Base-by-base conservation (phyloP, 1,139 yeast species). In the Williopsis jadinii region DNA sequence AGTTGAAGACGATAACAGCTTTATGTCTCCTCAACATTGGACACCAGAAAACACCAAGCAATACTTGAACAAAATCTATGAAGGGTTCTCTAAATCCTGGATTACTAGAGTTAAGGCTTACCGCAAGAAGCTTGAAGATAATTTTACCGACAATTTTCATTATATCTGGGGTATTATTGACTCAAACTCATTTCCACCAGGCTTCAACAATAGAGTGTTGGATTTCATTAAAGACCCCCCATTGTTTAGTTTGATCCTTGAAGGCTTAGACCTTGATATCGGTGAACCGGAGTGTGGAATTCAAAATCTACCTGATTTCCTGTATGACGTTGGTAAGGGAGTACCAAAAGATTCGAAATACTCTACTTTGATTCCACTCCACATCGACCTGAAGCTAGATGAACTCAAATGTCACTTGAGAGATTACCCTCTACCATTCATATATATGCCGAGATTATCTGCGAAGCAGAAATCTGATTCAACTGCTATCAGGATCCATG, bases 311-410 rank as follows among this genome's bases (percentile, higher is more conserved):
- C 73, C 85, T 1, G 64, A 77, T 27, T 88, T 80, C 56, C 59
- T 90, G 29, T 63, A 80, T 55, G 73, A 77, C 14, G 68, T 83
- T 13, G 97, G 97, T 5, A 90, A 87, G 58, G 95, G 95, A 0
- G 73, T 83, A 26, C 97, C 97, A 0, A 57, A 60, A 41, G 84
- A 81, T 47, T 77, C 90, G 0, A 58, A 67, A 40, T 90, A 80
- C 58, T 78, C 94, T 0, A 66, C 84, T 15, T 59, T 84, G 55
- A 55, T 88, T 2, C 97, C 97, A 0, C 55, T 80, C 41, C 68
- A 64, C 58, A 41, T 56, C 37, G 67, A 62, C 37, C 62, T 81
- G 39, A 64, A 59, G 11, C 62, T 81, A 53, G 47, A 74, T 62
- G 62, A 78, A 64, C 49, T 82, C 54, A 59, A 84, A 66, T 61